These are phyloP conservation scores for Claviceps monticola DNA, from an alignment of 2,329 filamentous ascomycete species.

Conservation along the genomic window DNA sequence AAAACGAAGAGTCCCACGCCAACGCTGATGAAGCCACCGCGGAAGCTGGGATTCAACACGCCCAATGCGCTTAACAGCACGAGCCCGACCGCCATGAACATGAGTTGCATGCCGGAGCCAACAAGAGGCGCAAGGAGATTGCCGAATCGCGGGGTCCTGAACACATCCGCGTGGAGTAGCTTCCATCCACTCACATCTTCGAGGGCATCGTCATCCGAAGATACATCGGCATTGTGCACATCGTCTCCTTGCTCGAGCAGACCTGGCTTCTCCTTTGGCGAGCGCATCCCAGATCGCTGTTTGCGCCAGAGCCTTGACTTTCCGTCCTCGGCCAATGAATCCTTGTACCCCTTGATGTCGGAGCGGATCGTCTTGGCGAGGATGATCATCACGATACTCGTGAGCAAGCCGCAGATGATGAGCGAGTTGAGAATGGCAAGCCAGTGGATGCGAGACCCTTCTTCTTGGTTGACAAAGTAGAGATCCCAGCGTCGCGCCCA, in stretches of 20 bases:
- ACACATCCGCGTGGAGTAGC: slow-evolving; percentile 75
- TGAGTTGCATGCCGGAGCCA: slow-evolving; percentile 73
- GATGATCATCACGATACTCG: slow-evolving; percentile 68
- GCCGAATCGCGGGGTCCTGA: slow-evolving; percentile 57
- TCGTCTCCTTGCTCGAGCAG: slow-evolving; percentile 47
- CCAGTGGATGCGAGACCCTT: slow-evolving; percentile 73
- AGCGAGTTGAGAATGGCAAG: slow-evolving; percentile 78
- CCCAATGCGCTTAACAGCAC: slow-evolving; percentile 62
- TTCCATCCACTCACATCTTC: slow-evolving; percentile 86
- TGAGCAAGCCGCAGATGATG: slow-evolving; percentile 67
- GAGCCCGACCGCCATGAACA: slow-evolving; percentile 67
- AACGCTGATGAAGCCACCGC: slow-evolving; percentile 79
- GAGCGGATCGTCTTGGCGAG: slow-evolving; percentile 63
- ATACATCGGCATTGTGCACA: slow-evolving; percentile 37
- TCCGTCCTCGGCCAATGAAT: slow-evolving; percentile 51
- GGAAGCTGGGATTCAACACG: slow-evolving; percentile 71
- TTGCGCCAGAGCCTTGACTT: slow-evolving; percentile 41
- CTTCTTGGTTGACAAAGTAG: slow-evolving; percentile 79
- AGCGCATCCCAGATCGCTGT: slow-evolving; percentile 19
- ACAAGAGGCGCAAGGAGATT: slow-evolving; percentile 65
- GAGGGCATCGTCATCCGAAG: slow-evolving; percentile 41
- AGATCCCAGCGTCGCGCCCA: slow-evolving; percentile 80
- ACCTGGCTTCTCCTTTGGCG: slow-evolving; percentile 36
- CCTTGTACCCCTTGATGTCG: slow-evolving; percentile 63
- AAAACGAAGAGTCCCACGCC: slow-evolving; percentile 73